These are phyloP conservation scores for Botryotinia convoluta DNA, from an alignment of 2,329 filamentous ascomycete genomes.

Conservation along the genomic window DNA sequence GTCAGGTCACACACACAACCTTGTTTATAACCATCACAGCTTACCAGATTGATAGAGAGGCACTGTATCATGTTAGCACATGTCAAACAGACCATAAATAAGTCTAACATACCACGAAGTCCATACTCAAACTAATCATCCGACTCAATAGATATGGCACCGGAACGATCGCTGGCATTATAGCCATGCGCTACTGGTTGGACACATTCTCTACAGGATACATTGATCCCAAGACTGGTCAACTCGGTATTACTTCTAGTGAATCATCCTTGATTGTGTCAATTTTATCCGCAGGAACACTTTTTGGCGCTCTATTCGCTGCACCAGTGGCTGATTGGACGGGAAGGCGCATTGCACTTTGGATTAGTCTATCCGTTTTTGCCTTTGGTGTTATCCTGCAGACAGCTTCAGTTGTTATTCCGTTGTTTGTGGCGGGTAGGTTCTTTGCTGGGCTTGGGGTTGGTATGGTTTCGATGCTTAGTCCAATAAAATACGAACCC, in stretches of 20 bases:
- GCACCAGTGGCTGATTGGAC: constrained; percentile 42
- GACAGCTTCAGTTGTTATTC: constrained; percentile 57
- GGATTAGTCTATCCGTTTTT: constrained; percentile 64
- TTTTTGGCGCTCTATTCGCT: constrained; percentile 58
- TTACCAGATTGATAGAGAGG: constrained; percentile 17
- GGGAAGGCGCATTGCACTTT: constrained; percentile 58
- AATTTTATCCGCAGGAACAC: constrained; percentile 75
- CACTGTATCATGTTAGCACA: constrained; percentile 2
- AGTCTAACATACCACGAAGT: constrained; percentile 38
- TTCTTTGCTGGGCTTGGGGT: constrained; percentile 74
- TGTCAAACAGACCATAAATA: not conserved
- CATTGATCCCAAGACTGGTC: constrained; percentile 41
- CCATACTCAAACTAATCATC: not conserved
- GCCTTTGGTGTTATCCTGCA: constrained; percentile 66
- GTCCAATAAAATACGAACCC: constrained; percentile 42
- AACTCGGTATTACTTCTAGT: constrained; percentile 49
- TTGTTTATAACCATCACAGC: not conserved
- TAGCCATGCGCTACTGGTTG: constrained; percentile 54
- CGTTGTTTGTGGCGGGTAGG: constrained; percentile 68
- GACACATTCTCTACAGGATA: constrained; percentile 53
- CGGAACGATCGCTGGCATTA: constrained; percentile 56
- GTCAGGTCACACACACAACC: not conserved
- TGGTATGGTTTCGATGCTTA: constrained; percentile 67
- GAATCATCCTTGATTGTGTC: constrained; percentile 61
- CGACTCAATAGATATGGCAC: constrained; percentile 49